Percentiles rank a stretch among this genome's conserved stretches.
Evolutionary conservation across 2,329 filamentous ascomycete species (phyloP).

Genomic region (Aspergillus sp.): DNA sequence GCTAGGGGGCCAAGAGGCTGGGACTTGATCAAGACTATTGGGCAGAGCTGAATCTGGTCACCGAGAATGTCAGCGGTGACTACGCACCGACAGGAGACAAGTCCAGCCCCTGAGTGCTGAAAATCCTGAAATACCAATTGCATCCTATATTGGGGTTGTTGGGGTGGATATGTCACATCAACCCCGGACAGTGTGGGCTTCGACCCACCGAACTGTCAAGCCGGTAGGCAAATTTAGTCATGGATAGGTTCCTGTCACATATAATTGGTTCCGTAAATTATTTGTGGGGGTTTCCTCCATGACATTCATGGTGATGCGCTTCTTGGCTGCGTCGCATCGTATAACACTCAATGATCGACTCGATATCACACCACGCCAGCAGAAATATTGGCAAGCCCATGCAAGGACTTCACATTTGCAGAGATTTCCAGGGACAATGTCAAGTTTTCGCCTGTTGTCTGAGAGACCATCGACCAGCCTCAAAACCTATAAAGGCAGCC

Average conservation of each 20-base stretch:
- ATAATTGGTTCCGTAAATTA: neutral
- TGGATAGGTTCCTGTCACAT: neutral
- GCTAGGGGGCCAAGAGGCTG: too few relatives aligned
- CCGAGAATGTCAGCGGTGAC: neutral
- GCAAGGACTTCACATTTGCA: neutral
- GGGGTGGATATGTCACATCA: neutral
- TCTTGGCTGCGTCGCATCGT: neutral
- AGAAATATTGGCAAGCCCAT: neutral
- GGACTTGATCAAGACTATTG: too few relatives aligned
- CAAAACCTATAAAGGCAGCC: neutral
- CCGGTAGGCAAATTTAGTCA: neutral
- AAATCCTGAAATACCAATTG: neutral
- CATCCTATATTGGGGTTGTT: neutral
- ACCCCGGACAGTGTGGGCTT: neutral
- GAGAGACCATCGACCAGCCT: neutral
- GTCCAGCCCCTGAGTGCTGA: neutral
- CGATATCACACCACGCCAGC: neutral
- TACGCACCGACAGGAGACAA: neutral
- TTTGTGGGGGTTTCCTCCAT: neutral
- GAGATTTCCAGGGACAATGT: neutral
- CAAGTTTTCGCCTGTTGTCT: neutral
- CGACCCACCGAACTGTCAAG: neutral
- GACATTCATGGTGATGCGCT: neutral
- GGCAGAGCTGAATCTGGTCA: too few relatives aligned
- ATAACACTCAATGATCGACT: neutral